These are phyloP conservation scores for Capsicum rhomboideum DNA, from an alignment of 257 asterid species.

Conservation along the genomic window DNA sequence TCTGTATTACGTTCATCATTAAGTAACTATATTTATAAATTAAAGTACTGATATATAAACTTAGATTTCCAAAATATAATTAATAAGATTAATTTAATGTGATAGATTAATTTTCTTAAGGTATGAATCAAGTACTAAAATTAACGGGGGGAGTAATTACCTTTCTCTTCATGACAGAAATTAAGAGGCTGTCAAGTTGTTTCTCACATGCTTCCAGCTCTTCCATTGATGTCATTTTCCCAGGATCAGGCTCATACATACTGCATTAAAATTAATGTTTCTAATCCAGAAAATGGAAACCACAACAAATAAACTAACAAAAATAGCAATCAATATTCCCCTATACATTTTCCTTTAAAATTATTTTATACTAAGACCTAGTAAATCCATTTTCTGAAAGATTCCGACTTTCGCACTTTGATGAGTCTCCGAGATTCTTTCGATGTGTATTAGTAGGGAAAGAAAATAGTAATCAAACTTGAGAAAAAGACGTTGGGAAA, in stretches of 20 bases:
- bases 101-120: too few relatives aligned
- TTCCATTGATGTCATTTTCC: conserved; percentile 3
- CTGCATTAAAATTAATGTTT: not conserved
- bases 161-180: not conserved
- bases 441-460: too few relatives aligned
- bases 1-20: too few relatives aligned
- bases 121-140: not conserved
- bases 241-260: conserved; percentile 1
- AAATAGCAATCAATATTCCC: not conserved
- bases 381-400: too few relatives aligned
- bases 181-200: conserved; percentile 1
- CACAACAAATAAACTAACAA: not conserved
- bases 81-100: too few relatives aligned
- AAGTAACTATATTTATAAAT: too few relatives aligned
- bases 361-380: not conserved
- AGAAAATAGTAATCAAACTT: not conserved
- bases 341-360: not conserved
- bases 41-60: too few relatives aligned
- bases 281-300: not conserved
- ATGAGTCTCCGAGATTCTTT: too few relatives aligned
- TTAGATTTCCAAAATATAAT: too few relatives aligned
- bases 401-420: too few relatives aligned
- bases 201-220: conserved; percentile 10
- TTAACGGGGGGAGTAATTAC: not conserved
- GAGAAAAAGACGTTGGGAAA: not conserved